Percentiles rank a stretch among this genome's conserved stretches.
phyloP scores from a whole-genome alignment of 2,329 filamentous ascomycete species.

The Colletotrichum sp. region DNA sequence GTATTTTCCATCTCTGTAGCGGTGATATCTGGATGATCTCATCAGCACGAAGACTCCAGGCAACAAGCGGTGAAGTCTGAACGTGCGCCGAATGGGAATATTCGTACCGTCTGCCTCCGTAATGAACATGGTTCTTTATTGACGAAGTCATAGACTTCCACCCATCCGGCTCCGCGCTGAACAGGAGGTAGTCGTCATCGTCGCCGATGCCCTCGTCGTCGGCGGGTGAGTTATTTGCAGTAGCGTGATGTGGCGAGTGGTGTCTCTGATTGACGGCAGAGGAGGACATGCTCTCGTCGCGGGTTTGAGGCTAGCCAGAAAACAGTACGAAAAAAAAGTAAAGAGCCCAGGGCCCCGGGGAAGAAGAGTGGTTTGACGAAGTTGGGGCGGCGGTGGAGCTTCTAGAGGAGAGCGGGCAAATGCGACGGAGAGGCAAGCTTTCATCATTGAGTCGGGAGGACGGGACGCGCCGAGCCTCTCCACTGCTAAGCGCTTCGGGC shows the following conservation, averaged over 20 bases:
- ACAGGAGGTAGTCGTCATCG: background rate
- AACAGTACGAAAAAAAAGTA: background rate
- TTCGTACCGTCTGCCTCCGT: background rate
- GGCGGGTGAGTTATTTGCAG: background rate
- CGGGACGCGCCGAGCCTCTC: background rate
- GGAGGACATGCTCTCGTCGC: background rate
- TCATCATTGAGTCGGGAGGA: background rate
- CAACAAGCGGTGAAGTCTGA: background rate
- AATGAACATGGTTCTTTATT: background rate
- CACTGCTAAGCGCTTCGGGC: background rate
- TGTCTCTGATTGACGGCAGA: background rate
- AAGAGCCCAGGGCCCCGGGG: background rate
- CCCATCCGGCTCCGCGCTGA: background rate
- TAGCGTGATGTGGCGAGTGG: background rate
- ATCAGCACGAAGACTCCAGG: background rate
- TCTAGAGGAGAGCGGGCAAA: background rate
- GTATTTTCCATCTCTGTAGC: constrained; percentile 18
- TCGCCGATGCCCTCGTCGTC: background rate
- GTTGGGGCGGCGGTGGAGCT: background rate
- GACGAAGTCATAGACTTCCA: background rate
- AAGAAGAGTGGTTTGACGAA: background rate
- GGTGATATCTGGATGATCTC: background rate
- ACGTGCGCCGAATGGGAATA: background rate
- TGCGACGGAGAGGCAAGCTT: background rate
- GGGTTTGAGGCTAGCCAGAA: background rate